These are phyloP conservation scores for Candida glucosophila DNA, from an alignment of 1,139 yeast species.

Conservation along the genomic window DNA sequence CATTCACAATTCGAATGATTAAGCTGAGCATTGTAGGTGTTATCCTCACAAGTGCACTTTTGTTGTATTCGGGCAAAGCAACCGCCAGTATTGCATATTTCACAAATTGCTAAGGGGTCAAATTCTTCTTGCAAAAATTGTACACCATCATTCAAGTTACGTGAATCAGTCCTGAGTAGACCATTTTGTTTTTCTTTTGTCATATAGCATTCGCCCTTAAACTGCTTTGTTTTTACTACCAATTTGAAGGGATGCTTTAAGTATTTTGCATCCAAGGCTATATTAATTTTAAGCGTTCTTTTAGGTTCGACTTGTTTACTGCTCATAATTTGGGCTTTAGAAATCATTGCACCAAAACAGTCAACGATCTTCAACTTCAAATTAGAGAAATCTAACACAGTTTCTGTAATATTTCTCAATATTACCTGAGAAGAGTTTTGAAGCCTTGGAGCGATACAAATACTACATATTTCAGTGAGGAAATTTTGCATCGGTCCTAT, in stretches of 20 bases:
- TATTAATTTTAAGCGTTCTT: conserved; percentile 24
- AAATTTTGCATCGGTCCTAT: too few relatives aligned
- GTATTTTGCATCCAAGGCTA: conserved; percentile 24
- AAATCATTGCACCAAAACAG: conserved; percentile 19
- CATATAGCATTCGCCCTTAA: conserved; percentile 17
- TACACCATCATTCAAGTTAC: too few relatives aligned
- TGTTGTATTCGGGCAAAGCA: too few relatives aligned
- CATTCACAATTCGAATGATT: too few relatives aligned
- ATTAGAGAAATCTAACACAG: conserved; percentile 22
- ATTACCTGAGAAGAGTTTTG: conserved; percentile 23
- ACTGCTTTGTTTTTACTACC: conserved; percentile 14
- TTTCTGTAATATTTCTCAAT: conserved; percentile 20
- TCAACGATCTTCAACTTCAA: conserved; percentile 23
- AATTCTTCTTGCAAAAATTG: too few relatives aligned
- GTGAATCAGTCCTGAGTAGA: too few relatives aligned
- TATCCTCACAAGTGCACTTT: too few relatives aligned
- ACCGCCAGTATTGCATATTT: too few relatives aligned
- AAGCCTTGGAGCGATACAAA: conserved; percentile 23
- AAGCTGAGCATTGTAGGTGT: too few relatives aligned
- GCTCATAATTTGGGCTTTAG: conserved; percentile 21
- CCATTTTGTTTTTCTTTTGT: too few relatives aligned
- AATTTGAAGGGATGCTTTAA: conserved; percentile 27
- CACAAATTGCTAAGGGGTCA: too few relatives aligned
- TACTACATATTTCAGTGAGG: too few relatives aligned
- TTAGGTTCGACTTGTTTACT: conserved; percentile 26